Evolutionary conservation across 345 rosid genomes (phyloP).

Genomic region (Lepidium aucheri): DNA sequence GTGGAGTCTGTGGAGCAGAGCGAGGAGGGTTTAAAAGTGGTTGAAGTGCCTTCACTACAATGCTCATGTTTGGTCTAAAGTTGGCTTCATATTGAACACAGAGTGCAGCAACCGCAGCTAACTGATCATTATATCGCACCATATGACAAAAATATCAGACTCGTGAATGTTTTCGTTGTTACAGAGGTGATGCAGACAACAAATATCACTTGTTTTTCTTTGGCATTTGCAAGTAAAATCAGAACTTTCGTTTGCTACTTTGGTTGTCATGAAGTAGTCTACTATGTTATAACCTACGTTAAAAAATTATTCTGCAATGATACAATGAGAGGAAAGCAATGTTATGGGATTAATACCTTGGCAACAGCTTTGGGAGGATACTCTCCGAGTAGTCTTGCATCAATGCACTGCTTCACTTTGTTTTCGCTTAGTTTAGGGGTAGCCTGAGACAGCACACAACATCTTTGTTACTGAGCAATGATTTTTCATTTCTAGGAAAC

Average conservation of each 20-base stretch:
- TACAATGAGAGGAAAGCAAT: neutral
- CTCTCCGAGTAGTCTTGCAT: slow-evolving; percentile 52
- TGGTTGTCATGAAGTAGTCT: neutral
- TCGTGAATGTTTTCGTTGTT: neutral
- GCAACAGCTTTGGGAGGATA: slow-evolving; percentile 74
- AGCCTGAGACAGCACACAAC: slow-evolving; percentile 37
- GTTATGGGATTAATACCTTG: slow-evolving; percentile 33
- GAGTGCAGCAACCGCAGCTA: slow-evolving; percentile 65
- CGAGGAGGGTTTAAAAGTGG: slow-evolving; percentile 37
- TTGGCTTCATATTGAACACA: slow-evolving; percentile 64
- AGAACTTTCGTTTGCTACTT: neutral
- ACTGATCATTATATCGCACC: slow-evolving; percentile 26
- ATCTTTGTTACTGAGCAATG: neutral
- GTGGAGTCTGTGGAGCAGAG: slow-evolving; percentile 20
- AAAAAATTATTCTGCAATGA: neutral
- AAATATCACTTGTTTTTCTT: neutral
- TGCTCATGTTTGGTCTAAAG: slow-evolving; percentile 69
- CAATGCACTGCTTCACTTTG: slow-evolving; percentile 65
- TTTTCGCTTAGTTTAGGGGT: slow-evolving; percentile 76
- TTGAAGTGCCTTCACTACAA: slow-evolving; percentile 63
- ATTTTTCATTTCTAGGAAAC: neutral
- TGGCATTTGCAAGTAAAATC: neutral
- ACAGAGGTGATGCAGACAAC: neutral
- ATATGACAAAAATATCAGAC: neutral
- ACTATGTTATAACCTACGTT: neutral